These are phyloP conservation scores for Amanita thiersii DNA, from an alignment of 768 basidiomycete genomes.

Conservation along the genomic window DNA sequence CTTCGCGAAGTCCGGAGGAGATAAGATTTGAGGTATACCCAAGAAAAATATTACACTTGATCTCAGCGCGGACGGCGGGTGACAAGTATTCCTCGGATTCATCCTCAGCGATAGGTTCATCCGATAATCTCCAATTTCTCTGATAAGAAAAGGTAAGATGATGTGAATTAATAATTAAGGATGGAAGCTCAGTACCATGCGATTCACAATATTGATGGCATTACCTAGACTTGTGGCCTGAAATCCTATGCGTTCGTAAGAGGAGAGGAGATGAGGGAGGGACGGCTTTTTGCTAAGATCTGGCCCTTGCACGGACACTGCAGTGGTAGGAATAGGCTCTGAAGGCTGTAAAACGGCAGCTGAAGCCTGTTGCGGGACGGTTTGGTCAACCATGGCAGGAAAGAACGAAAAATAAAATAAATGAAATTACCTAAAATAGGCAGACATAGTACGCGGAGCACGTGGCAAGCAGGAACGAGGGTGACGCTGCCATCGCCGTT, in stretches of 20 bases:
- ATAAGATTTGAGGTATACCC: conserved; percentile 99
- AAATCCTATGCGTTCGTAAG: conserved; percentile 90
- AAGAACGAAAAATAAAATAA: neutral
- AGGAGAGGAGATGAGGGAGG: conserved; percentile 61
- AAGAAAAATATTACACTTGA: conserved; percentile 83
- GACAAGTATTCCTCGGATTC: conserved; percentile 60
- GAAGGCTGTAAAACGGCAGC: conserved; percentile 75
- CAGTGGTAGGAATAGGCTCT: conserved; percentile 55
- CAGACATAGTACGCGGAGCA: no score
- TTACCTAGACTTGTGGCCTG: conserved; percentile 90
- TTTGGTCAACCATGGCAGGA: neutral
- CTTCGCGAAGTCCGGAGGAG: conserved; percentile 92
- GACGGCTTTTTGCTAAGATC: conserved; percentile 67
- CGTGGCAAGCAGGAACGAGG: neutral
- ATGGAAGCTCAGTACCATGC: conserved; percentile 56
- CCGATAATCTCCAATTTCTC: conserved; percentile 85
- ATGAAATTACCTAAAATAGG: no score
- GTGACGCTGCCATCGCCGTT: neutral
- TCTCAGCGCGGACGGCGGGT: conserved; percentile 55
- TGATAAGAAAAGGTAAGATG: conserved; percentile 21
- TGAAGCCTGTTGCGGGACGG: conserved; percentile 51
- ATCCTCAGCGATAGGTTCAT: conserved; percentile 66
- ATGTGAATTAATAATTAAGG: neutral
- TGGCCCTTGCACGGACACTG: conserved; percentile 77
- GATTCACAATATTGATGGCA: conserved; percentile 86